phyloP scores from a whole-genome alignment of 768 basidiomycete species.

The Hortiboletus flavorubellus region DNA sequence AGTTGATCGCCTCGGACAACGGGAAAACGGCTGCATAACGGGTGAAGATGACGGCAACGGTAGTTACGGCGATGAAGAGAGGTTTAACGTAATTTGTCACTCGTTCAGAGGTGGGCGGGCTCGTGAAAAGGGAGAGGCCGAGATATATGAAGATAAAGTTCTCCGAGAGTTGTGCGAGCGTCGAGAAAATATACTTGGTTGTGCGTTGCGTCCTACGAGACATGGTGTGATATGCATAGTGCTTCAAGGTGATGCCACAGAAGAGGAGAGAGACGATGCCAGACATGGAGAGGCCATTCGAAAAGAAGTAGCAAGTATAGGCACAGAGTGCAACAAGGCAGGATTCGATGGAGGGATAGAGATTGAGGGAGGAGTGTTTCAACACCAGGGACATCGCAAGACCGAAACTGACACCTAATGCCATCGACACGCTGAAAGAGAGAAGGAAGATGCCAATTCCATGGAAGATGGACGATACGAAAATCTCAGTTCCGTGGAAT shows the following conservation, averaged over 20 bases:
- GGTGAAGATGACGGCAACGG: constrained; percentile 89
- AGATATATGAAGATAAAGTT: constrained; percentile 99
- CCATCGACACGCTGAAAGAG: constrained; percentile 93
- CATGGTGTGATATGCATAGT: constrained; percentile 99
- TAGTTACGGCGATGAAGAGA: constrained; percentile 88
- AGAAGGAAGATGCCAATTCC: constrained; percentile 97
- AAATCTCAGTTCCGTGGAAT: constrained; percentile 88
- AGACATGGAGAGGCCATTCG: constrained; percentile 91
- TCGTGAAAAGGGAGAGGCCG: constrained; percentile 94
- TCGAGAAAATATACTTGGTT: constrained; percentile 93
- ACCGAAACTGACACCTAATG: constrained; percentile 88
- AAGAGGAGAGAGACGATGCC: constrained; percentile 97
- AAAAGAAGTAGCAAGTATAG: constrained; percentile 98
- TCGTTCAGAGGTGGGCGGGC: constrained; percentile 69
- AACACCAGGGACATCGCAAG: constrained; percentile 87
- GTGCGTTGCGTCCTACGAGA: constrained; percentile 90
- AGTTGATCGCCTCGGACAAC: constrained; percentile 90
- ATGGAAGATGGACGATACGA: constrained; percentile 85
- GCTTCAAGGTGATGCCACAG: constrained; percentile 98
- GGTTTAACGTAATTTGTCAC: constrained; percentile 90
- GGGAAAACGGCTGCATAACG: constrained; percentile 97
- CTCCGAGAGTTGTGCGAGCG: constrained; percentile 91
- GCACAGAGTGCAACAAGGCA: constrained; percentile 93
- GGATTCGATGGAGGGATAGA: constrained; percentile 94
- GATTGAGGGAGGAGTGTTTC: constrained; percentile 86